Base-by-base conservation (phyloP, 495 filamentous ascomycete species). In the Annulohypoxylon nitens region DNA sequence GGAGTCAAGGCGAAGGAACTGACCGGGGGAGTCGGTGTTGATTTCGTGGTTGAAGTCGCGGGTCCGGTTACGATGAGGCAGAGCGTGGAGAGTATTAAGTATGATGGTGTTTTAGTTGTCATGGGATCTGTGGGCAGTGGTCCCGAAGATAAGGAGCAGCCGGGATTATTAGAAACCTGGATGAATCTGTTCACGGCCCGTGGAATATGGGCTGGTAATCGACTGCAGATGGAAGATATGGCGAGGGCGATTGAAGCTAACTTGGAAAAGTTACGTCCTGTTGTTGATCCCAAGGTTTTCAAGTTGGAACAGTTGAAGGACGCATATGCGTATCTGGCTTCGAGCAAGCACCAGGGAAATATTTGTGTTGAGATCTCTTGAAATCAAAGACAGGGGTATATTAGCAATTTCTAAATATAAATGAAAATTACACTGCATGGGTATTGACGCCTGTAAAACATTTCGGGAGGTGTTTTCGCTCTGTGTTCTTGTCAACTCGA, bases 11-110 rank as follows among this genome's bases (percentile, higher is more conserved):
- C 88, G 26, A 86, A 86, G 71, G 82, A 82, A 66, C 72, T 90
- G 26, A 90, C 90, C 0, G 82, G 81, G 8, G 83, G 82, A 4
- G 69, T 58, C 3, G 90, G 90, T 39, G 87, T 91, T 33, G 83
- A 90, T 68, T 82, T 89, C 71, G 81, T 92, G 34, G 71, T 90
- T 18, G 88, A 90, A 74, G 84, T 89, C 18, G 88, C 86, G 2
- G 88, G 88, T 3, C 71, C 83, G 3, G 82, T 78, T 11, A 87
- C 87, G 2, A 80, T 90, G 53, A 55, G 75, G 65, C 87, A 90
- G 79, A 86, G 84, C 61, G 80, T 89, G 67, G 85, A 84, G 59
- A 83, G 81, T 43, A 79, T 90, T 61, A 86, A 83, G 70, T 79
- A 77, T 16, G 88, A 89, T 61, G 88, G 88, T 12, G 69, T 86